Evolutionary conservation across 106 monocot species (phyloP).

Genomic region (Alisma plantagoaquatica): DNA sequence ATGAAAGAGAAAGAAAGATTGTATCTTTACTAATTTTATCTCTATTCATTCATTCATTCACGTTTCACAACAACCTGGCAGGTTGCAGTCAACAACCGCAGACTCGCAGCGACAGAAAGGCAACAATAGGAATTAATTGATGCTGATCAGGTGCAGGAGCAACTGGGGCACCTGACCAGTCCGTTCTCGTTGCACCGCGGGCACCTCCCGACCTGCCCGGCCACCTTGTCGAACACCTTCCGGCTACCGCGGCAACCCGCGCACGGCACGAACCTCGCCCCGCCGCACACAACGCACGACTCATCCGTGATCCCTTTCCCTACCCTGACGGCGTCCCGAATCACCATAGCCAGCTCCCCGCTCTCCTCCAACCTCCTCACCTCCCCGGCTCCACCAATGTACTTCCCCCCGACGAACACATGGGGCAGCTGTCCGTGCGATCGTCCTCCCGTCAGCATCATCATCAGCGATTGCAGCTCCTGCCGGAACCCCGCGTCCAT

Average conservation of each 20-base stretch:
- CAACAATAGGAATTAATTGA: too few relatives aligned
- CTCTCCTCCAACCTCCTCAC: background rate
- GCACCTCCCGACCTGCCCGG: background rate
- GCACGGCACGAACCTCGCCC: background rate
- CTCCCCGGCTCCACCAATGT: constrained; percentile 7
- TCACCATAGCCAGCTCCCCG: background rate
- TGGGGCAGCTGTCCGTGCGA: background rate
- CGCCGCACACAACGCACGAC: constrained; percentile 1
- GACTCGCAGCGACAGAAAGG: too few relatives aligned
- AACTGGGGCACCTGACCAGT: background rate
- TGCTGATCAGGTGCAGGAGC: too few relatives aligned
- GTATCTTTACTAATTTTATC: too few relatives aligned
- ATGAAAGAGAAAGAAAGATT: too few relatives aligned
- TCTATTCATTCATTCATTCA: too few relatives aligned
- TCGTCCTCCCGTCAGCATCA: too few relatives aligned
- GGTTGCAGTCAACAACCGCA: too few relatives aligned
- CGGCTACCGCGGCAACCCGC: background rate
- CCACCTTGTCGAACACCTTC: background rate
- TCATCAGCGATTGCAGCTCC: constrained; percentile 1
- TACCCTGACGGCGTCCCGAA: too few relatives aligned
- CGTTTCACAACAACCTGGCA: too few relatives aligned
- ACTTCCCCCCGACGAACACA: constrained; percentile 8
- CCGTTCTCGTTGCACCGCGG: constrained; percentile 3
- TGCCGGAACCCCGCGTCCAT: constrained; percentile 1
- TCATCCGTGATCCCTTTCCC: background rate